These are phyloP conservation scores for Xylaria hypoxylon DNA, from an alignment of 2,329 filamentous ascomycete species.

Conservation along the genomic window DNA sequence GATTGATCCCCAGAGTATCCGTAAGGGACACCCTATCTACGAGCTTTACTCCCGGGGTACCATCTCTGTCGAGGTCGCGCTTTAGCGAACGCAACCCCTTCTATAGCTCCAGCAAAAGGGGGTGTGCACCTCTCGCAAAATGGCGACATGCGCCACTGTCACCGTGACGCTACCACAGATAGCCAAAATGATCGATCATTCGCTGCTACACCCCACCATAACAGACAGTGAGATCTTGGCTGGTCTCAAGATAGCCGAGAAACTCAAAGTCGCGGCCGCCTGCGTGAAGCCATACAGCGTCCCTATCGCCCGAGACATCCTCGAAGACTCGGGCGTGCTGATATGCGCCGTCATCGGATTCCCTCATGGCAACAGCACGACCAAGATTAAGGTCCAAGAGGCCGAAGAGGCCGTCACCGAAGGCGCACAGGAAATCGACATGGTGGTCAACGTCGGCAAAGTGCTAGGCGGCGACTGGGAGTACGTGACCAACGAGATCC, in stretches of 20 bases:
- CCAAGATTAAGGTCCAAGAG: slow-evolving; percentile 65
- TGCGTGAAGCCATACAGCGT: slow-evolving; percentile 70
- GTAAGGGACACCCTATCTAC: too few species aligned
- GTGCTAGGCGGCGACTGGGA: slow-evolving; percentile 67
- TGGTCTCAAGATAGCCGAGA: slow-evolving; percentile 61
- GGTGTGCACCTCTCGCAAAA: not conserved
- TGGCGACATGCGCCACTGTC: slow-evolving; percentile 46
- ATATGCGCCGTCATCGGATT: slow-evolving; percentile 71
- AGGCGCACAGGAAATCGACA: slow-evolving; percentile 68
- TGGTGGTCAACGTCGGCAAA: slow-evolving; percentile 72
- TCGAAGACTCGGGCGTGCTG: slow-evolving; percentile 61
- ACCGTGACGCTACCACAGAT: slow-evolving; percentile 59
- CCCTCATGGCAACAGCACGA: slow-evolving; percentile 68
- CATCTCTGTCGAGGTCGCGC: too few species aligned
- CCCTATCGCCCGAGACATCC: slow-evolving; percentile 59
- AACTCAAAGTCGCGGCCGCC: slow-evolving; percentile 64
- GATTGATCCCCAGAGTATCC: too few species aligned
- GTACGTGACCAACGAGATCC: slow-evolving; percentile 66
- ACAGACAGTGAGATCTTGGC: slow-evolving; percentile 64
- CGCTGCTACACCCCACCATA: slow-evolving; percentile 71
- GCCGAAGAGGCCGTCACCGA: slow-evolving; percentile 59
- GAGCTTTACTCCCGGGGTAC: too few species aligned
- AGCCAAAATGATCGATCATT: slow-evolving; percentile 70
- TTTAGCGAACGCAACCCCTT: too few species aligned
- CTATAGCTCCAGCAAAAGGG: not conserved